These are phyloP conservation scores for Aspergillus ochraceoroseus DNA, from an alignment of 2,329 filamentous ascomycete species.

Conservation along the genomic window DNA sequence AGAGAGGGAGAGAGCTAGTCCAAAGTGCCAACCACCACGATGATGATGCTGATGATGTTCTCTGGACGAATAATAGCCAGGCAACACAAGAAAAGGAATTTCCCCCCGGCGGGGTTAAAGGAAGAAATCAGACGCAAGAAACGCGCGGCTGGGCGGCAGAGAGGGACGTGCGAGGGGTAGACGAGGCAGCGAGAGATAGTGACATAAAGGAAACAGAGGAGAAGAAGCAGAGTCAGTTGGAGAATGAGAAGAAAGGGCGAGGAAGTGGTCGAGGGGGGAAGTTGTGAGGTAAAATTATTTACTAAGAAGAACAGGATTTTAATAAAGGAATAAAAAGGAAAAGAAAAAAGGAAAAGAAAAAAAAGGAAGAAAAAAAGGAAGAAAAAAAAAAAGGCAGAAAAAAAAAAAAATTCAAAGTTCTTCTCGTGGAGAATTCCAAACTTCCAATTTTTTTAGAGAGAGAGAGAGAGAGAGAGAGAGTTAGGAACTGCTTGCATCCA, in stretches of 20 bases:
- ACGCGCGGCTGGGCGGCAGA: constrained; percentile 39
- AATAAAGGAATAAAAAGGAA: constrained; percentile 16
- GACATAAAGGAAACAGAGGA: constrained; percentile 41
- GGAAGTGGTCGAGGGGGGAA: constrained; percentile 21
- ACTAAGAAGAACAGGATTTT: constrained; percentile 36
- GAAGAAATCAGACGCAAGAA: constrained; percentile 28
- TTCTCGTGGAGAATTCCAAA: constrained; percentile 13
- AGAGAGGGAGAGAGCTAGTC: constrained; percentile 2
- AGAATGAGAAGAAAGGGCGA: constrained; percentile 20
- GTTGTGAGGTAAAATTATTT: constrained; percentile 42
- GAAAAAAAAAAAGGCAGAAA: constrained; percentile 14
- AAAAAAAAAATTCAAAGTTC: constrained; percentile 17
- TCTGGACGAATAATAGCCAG: constrained; percentile 1
- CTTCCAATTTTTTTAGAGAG: constrained; percentile 21
- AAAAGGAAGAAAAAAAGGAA: constrained; percentile 13
- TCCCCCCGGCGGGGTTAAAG: constrained; percentile 17
- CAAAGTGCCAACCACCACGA: constrained; percentile 2
- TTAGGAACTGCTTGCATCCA: too few species aligned
- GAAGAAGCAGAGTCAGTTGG: constrained; percentile 21
- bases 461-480: too few species aligned
- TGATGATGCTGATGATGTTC: too few species aligned
- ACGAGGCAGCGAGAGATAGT: constrained; percentile 23
- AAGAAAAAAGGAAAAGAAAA: constrained; percentile 7
- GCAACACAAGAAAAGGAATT: constrained; percentile 11
- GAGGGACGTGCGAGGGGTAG: constrained; percentile 39